Base-by-base conservation (phyloP, 2,329 filamentous ascomycete genomes). In the Knoxdaviesia proteae region DNA sequence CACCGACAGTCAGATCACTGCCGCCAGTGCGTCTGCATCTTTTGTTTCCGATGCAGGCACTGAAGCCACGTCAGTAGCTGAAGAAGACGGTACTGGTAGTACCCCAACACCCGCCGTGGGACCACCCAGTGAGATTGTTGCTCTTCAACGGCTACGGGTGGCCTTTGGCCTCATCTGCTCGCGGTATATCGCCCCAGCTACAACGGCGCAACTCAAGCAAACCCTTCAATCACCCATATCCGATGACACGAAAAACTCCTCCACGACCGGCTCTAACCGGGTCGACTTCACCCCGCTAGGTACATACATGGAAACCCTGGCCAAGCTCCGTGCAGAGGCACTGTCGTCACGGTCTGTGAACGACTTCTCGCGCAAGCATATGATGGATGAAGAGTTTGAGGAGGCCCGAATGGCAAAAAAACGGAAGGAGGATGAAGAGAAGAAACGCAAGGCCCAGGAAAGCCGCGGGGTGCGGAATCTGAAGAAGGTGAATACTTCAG, bases 401-500 rank as follows among this genome's bases (percentile, higher is more conserved):
- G 69, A 72, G 8, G 65, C 67, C 8, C 62, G 77, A 3, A 75
- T 74, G 3, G 82, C 87, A 56, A 94, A 90, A 71, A 87, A 80
- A 63, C 67, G 79, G 38, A 87, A 78, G 57, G 75, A 80, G 60
- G 86, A 94, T 41, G 88, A 94, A 47, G 87, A 94, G 46, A 87
- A 94, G 46, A 81, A 79, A 62, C 79, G 74, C 57, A 87, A 92
- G 61, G 74, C 71, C 3, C 66, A 64, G 30, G 72, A 83, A 60
- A 90, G 81, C 47, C 68, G 76, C 32, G 87, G 75, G 0, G 74
- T 94, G 1, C 78, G 77, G 55, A 71, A 87, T 40, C 57, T 98
- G 53, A 81, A 81, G 57, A 98, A 96, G 62, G 88, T 87, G 40
- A 82, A 96, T 60, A 87, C 80, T 0, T 74, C 62, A 29, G 90